A percentile compares a stretch with the other conserved stretches of the same genome.
Conservation (phyloP, 352 stramenopile genomes). For the Blastocystis sp. region DNA sequence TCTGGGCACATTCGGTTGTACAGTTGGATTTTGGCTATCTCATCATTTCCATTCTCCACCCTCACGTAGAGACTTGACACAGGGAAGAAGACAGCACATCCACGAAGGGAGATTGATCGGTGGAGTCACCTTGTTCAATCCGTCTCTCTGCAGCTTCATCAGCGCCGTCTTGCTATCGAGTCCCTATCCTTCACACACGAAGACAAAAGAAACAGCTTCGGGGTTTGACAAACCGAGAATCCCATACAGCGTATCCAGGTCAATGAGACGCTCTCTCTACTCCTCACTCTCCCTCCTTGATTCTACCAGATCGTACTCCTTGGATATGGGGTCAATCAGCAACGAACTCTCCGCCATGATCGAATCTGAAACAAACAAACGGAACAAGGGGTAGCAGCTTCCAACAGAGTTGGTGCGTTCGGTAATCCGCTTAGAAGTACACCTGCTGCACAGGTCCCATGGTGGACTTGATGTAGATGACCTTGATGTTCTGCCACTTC, state of each 20-base stretch:
- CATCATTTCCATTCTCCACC: neutral
- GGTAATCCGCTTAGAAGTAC: no score
- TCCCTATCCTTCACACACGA: neutral
- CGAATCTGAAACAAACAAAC: neutral
- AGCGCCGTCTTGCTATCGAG: constrained; percentile 37
- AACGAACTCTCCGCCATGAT: constrained; percentile 6
- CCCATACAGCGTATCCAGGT: constrained; percentile 42
- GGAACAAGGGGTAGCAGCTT: no score
- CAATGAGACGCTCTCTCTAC: constrained; percentile 56
- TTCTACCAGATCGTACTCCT: constrained; percentile 58
- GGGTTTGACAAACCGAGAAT: constrained; percentile 49
- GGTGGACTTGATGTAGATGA: no score
- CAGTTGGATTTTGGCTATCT: constrained; percentile 34
- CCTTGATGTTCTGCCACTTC: no score
- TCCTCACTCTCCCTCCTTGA: neutral
- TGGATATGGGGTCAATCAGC: constrained; percentile 60
- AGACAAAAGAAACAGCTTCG: neutral
- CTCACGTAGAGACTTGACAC: constrained; percentile 26
- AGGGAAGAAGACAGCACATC: constrained; percentile 64
- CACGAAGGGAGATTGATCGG: constrained; percentile 61
- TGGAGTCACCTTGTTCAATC: constrained; percentile 48
- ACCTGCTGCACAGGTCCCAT: no score
- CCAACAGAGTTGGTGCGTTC: no score
- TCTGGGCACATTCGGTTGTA: constrained; percentile 39
- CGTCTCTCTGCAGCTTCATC: constrained; percentile 53